These are phyloP conservation scores for Metarhizium rileyi DNA, from an alignment of 2,329 filamentous ascomycete genomes.

Conservation along the genomic window DNA sequence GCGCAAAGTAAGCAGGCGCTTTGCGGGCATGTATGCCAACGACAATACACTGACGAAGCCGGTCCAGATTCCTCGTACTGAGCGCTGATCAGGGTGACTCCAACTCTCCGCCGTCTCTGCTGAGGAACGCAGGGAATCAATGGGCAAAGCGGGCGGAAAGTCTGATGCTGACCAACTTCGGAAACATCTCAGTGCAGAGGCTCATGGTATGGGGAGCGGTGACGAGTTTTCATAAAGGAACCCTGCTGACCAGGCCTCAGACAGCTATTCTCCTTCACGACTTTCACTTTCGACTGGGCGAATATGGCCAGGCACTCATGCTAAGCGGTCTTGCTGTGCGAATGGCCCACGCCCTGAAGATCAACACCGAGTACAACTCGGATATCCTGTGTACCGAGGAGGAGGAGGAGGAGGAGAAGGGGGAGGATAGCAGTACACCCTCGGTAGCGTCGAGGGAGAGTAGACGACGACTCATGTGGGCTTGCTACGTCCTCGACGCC, in stretches of 20 bases:
- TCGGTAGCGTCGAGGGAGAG: conserved; percentile 29
- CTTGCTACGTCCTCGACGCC: conserved; percentile 30
- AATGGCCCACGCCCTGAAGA: conserved; percentile 31
- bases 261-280: conserved; percentile 29
- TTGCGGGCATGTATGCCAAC: too few species aligned
- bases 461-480: conserved; percentile 31
- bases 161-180: conserved; percentile 26
- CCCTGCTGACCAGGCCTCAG: conserved; percentile 11
- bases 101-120: conserved; percentile 17
- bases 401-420: too few species aligned
- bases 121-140: conserved; percentile 24
- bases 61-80: conserved; percentile 25
- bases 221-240: background rate
- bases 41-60: background rate
- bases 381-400: conserved; percentile 28
- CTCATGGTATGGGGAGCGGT: conserved; percentile 24
- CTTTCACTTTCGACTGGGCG: conserved; percentile 29
- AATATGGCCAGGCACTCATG: conserved; percentile 31
- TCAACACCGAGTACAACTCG: conserved; percentile 26
- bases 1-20: conserved; percentile 22
- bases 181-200: conserved; percentile 27
- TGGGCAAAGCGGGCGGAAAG: conserved; percentile 29
- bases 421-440: conserved; percentile 18
- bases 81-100: conserved; percentile 20
- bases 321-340: conserved; percentile 30